Evolutionary conservation across 192 early-diverging fungal genomes (phyloP).

Genomic region (Backusella mclennaniae): DNA sequence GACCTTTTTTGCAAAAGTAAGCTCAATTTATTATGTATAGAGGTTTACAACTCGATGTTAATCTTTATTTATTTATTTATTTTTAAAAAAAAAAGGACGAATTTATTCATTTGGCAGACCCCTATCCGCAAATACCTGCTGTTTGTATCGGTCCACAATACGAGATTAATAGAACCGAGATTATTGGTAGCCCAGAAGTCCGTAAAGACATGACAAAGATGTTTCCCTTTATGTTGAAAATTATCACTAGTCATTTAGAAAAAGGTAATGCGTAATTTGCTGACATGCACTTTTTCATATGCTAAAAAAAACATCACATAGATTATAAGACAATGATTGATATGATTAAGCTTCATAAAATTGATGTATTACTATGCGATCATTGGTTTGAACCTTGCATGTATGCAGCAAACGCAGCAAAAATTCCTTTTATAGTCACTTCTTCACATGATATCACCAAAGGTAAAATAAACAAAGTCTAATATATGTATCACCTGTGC

Average conservation of each 20-base stretch:
- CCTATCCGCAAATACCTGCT: neutral
- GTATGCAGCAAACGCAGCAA: conserved; percentile 5
- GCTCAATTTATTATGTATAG: neutral
- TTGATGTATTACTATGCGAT: conserved; percentile 22
- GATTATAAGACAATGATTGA: neutral
- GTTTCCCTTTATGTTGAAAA: neutral
- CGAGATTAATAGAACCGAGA: neutral
- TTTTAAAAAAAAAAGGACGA: neutral
- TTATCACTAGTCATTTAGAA: neutral
- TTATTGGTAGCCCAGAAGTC: neutral
- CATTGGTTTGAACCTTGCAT: conserved; percentile 17
- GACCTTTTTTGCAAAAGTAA: conserved; percentile 6
- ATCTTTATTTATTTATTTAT: too few relatives aligned
- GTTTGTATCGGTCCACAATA: neutral
- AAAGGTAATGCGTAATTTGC: neutral
- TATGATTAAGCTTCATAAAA: neutral
- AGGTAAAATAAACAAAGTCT: neutral
- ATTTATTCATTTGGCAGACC: neutral
- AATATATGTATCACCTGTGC: neutral
- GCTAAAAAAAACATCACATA: neutral
- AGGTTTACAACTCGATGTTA: neutral
- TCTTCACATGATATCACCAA: conserved; percentile 9
- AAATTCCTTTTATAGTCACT: conserved; percentile 25
- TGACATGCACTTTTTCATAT: neutral
- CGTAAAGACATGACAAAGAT: neutral